phyloP scores from a whole-genome alignment of 2,329 filamentous ascomycete species.

The Botrytis elliptica region DNA sequence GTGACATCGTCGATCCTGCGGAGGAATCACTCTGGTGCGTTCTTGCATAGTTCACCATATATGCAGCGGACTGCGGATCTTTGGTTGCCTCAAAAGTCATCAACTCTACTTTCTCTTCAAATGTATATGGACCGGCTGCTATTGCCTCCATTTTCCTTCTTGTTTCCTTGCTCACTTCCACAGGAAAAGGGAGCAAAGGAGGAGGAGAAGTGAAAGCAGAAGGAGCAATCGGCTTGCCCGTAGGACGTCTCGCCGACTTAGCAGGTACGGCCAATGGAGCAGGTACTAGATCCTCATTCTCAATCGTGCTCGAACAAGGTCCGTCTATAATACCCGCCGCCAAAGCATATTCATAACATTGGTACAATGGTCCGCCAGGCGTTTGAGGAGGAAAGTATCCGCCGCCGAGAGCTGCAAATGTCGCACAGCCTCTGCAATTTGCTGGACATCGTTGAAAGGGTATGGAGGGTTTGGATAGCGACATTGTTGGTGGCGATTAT shows the following conservation, averaged over 20 bases:
- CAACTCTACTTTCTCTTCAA: neutral
- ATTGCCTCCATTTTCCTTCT: neutral
- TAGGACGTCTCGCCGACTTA: neutral
- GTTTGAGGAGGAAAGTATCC: slow-evolving; percentile 1
- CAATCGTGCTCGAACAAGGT: neutral
- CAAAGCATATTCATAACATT: neutral
- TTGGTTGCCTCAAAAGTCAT: neutral
- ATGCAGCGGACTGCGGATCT: neutral
- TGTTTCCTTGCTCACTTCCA: no score
- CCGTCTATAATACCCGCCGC: neutral
- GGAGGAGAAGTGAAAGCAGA: neutral
- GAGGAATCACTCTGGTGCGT: neutral
- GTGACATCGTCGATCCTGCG: neutral
- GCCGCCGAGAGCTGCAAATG: slow-evolving; percentile 2
- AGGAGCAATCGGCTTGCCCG: neutral
- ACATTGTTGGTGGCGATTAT: neutral
- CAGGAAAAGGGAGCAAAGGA: neutral
- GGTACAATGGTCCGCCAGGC: neutral
- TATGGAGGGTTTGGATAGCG: slow-evolving; percentile 11
- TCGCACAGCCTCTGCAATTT: slow-evolving; percentile 11
- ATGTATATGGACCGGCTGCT: neutral
- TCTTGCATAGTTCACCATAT: neutral
- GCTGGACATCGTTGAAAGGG: slow-evolving; percentile 7
- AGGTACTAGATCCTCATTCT: neutral
- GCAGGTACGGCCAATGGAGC: neutral